Percentiles rank a stretch among this genome's conserved stretches.
These are phyloP conservation scores for Cucurbita argyrosperma DNA, from an alignment of 306 rosid genomes.

Conservation along the genomic window DNA sequence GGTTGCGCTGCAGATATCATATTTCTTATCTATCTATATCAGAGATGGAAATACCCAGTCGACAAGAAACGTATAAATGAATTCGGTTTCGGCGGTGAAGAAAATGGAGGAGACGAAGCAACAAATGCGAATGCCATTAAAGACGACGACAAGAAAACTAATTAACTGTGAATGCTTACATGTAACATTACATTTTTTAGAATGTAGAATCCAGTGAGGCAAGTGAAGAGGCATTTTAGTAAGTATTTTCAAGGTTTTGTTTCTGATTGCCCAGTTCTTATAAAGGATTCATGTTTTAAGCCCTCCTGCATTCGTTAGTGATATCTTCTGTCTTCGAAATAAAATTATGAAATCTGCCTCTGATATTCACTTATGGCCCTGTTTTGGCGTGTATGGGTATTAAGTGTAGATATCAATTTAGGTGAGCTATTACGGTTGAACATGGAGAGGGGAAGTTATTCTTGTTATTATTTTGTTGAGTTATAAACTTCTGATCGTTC, in stretches of 20 bases:
- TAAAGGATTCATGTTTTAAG: not conserved
- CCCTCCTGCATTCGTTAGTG: not conserved
- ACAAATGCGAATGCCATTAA: slow-evolving; percentile 22
- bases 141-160: slow-evolving; percentile 90
- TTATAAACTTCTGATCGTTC: no score
- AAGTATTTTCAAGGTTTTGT: not conserved
- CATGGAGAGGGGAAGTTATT: no score
- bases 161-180: slow-evolving; percentile 17
- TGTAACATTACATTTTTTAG: not conserved
- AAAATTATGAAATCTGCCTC: no score
- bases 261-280: not conserved
- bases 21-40: slow-evolving; percentile 69
- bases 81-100: slow-evolving; percentile 91
- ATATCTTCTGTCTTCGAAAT: no score
- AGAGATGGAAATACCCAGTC: slow-evolving; percentile 87
- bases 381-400: no score
- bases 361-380: no score
- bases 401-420: no score
- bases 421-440: no score
- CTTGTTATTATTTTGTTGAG: no score
- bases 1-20: slow-evolving; percentile 65
- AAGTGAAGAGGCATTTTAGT: not conserved
- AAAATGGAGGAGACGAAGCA: slow-evolving; percentile 29
- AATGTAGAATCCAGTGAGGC: not conserved
- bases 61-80: slow-evolving; percentile 89